Conservation (phyloP, 2,329 filamentous ascomycete genomes). For the Sarocladiaceae sp. region DNA sequence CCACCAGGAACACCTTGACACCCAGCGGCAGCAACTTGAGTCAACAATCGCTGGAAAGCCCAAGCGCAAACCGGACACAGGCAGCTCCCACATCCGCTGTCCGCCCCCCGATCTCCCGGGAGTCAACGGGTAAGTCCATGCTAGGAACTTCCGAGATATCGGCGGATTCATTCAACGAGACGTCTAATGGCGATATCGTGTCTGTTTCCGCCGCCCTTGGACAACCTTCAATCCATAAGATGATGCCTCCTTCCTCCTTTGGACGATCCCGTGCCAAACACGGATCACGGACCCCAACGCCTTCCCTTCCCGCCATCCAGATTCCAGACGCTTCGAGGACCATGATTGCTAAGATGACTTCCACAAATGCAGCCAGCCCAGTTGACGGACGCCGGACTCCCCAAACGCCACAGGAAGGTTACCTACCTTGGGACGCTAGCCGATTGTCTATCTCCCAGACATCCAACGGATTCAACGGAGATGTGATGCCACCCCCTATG, state of each 20-base stretch:
- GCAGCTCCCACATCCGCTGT: conserved; percentile 35
- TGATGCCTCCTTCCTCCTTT: conserved; percentile 31
- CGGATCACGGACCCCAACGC: conserved; percentile 28
- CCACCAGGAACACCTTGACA: conserved; percentile 64
- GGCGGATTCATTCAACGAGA: conserved; percentile 14
- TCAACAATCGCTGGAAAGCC: conserved; percentile 36
- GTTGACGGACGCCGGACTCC: conserved; percentile 57
- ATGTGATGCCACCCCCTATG: conserved; percentile 51
- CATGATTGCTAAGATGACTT: conserved; percentile 44
- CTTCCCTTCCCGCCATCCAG: conserved; percentile 15
- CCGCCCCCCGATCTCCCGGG: conserved; percentile 27
- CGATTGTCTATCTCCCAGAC: conserved; percentile 71
- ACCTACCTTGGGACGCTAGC: conserved; percentile 73
- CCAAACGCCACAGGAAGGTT: conserved; percentile 70
- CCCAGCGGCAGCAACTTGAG: conserved; percentile 34
- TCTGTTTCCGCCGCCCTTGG: conserved; percentile 25
- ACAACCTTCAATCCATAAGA: conserved; percentile 24
- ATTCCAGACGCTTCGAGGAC: conserved; percentile 22
- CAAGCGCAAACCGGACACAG: conserved; percentile 38
- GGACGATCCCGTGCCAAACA: conserved; percentile 22
- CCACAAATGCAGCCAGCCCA: conserved; percentile 53
- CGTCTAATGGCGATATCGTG: conserved; percentile 13
- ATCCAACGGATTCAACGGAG: conserved; percentile 28
- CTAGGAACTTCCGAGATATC: conserved; percentile 13
- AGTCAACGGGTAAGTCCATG: conserved; percentile 40